Evolutionary conservation across 2,329 filamentous ascomycete genomes (phyloP), one percentile per base, ranked within the genome.

Genomic region (Aspergillus ochraceus): DNA sequence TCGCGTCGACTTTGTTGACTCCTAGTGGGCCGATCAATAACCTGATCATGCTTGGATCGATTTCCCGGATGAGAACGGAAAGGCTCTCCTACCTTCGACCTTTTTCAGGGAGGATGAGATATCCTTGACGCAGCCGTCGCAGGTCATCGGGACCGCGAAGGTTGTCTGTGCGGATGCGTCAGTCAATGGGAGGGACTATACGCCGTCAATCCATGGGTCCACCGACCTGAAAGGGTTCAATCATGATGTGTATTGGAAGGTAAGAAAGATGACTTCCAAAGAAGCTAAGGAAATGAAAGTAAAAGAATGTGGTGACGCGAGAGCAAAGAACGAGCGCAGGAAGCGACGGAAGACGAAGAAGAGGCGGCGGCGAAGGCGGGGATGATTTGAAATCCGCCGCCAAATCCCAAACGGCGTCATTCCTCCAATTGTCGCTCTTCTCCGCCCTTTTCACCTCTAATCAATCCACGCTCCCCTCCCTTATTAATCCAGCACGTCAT

Each of bases 71-170:
- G 14, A 58, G 36, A 36, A 36, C 42, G 14, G 36, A 24, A 14
- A 22, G 6, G 42, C 32, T 6, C 32, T n/a, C 71, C 60, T 80
- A 88, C 86, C 86, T 70, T 86, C 83, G 49, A 98, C 80, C 71
- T 89, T 87, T 76, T 89, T 85, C 54, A 98, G 80, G 52, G 91
- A 88, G 64, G 86, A 85, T 70, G 92, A 92, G 74, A 99, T 88
- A 70, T 92, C 88, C 76, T 93, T 89, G 76, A 97, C 87, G 80
- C 95, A 98, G 72, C 85, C 83, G 70, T 96, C 89, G 80, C 95
- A 98, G 78, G 88, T 92, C 82, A 98, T 88, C 57, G 92, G 93
- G 68, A 98, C 95, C 64, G 94, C 92, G 77, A 98, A 98, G 65
- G 94, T 89, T 62, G 94, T 96, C 90, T 98, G 69, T 47, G 49